Percentiles rank a stretch among this genome's conserved stretches.
These are phyloP conservation scores for Populus hybrid DNA, from an alignment of 441 rosid species.

Conservation along the genomic window DNA sequence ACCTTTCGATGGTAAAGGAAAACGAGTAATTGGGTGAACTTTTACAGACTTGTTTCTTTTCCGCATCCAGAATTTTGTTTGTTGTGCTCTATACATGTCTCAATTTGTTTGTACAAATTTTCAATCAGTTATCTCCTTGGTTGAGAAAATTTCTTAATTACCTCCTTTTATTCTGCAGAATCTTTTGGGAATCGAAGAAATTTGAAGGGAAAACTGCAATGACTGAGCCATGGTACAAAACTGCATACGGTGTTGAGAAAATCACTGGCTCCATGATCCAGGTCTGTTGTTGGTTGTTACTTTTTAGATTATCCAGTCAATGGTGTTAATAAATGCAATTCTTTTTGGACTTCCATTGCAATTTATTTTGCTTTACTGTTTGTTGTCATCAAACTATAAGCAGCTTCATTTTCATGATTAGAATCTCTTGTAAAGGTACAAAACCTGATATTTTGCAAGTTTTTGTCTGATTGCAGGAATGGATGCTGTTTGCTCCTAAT, in stretches of 20 bases:
- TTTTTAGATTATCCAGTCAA: slow-evolving; percentile 9
- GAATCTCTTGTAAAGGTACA: neutral
- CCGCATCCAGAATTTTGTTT: neutral
- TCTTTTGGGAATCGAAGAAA: slow-evolving; percentile 89
- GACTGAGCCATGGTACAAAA: slow-evolving; percentile 93
- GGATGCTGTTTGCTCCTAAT: slow-evolving; percentile 63
- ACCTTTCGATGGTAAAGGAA: neutral
- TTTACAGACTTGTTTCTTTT: neutral
- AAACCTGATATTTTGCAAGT: neutral
- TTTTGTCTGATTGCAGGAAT: slow-evolving; percentile 45
- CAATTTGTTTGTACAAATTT: neutral
- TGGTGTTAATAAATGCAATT: neutral
- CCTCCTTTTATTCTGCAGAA: slow-evolving; percentile 40
- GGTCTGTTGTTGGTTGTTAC: slow-evolving; percentile 41
- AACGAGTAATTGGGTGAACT: neutral
- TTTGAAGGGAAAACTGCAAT: slow-evolving; percentile 74
- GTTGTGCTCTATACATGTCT: neutral
- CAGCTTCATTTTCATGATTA: slow-evolving; percentile 2
- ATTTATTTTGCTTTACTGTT: neutral
- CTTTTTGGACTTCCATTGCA: neutral
- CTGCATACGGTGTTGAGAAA: slow-evolving; percentile 69
- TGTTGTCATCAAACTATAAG: neutral
- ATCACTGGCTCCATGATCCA: slow-evolving; percentile 47
- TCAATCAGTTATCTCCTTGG: neutral
- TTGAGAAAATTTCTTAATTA: slow-evolving; percentile 16